Conservation (phyloP, 768 basidiomycete species). For the Calocybe indica region DNA sequence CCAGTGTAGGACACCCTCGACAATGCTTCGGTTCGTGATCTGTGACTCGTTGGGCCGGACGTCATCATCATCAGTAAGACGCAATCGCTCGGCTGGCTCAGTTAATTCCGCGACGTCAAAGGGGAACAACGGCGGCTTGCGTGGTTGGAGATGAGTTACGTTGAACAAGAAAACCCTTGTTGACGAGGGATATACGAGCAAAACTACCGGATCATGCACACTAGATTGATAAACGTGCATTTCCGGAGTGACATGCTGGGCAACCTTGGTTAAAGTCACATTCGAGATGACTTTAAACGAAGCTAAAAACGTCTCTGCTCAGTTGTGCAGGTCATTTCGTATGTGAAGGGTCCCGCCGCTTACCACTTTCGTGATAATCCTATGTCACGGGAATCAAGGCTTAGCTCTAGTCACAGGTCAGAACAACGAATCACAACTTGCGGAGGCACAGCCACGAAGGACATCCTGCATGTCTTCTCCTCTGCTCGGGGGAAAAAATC, state of each 20-base stretch:
- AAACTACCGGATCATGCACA: constrained; percentile 47
- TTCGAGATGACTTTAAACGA: constrained; percentile 61
- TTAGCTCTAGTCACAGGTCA: too few relatives aligned
- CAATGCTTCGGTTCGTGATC: too few relatives aligned
- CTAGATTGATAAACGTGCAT: constrained; percentile 38
- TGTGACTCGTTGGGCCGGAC: neutral
- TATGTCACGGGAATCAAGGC: constrained; percentile 14
- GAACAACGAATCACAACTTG: constrained; percentile 22
- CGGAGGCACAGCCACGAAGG: constrained; percentile 56
- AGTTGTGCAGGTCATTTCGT: too few relatives aligned
- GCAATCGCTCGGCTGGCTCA: constrained; percentile 14
- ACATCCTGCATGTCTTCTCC: constrained; percentile 25
- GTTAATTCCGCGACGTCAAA: constrained; percentile 18
- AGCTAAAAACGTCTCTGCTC: constrained; percentile 26
- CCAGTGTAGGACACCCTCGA: constrained; percentile 11
- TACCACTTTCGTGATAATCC: constrained; percentile 78
- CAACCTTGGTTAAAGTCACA: constrained; percentile 34
- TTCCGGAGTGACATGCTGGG: constrained; percentile 25
- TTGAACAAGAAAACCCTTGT: constrained; percentile 39
- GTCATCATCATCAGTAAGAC: constrained; percentile 19
- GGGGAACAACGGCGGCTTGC: constrained; percentile 37
- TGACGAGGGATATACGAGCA: constrained; percentile 33
- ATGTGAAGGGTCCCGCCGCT: constrained; percentile 12
- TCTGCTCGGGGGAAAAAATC: constrained; percentile 53
- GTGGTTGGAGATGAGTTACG: constrained; percentile 37